Conservation (phyloP, 371 early-diverging fungal species). For the Phascolomyces articulosus region DNA sequence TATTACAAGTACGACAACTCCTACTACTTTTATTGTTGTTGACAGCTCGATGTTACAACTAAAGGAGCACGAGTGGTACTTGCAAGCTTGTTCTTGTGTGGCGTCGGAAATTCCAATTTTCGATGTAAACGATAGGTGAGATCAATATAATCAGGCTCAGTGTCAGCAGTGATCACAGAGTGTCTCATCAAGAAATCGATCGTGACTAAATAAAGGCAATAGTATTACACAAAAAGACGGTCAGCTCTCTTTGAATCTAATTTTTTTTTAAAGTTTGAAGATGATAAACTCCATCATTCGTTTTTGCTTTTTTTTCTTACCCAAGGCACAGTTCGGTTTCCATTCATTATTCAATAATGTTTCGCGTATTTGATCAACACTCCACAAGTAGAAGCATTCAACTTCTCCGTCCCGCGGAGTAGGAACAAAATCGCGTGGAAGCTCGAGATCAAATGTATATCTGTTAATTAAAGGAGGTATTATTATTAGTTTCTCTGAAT, state of each 20-base stretch:
- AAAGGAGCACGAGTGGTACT: conserved; percentile 7
- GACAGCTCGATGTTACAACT: conserved; percentile 2
- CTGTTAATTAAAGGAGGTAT: conserved; percentile 21
- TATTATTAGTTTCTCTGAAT: too few relatives aligned
- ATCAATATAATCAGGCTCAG: conserved; percentile 81
- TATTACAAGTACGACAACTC: not conserved
- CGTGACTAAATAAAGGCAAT: conserved; percentile 39
- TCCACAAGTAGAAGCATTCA: conserved; percentile 76
- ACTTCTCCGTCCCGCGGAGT: conserved; percentile 91
- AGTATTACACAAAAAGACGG: not conserved
- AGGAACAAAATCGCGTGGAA: conserved; percentile 68
- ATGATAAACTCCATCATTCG: too few relatives aligned
- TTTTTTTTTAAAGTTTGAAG: too few relatives aligned
- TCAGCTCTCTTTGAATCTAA: too few relatives aligned
- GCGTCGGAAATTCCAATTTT: conserved; percentile 71
- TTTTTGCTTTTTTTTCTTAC: too few relatives aligned
- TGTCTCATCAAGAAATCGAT: conserved; percentile 88
- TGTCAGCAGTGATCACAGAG: conserved; percentile 72
- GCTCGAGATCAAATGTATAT: conserved; percentile 83
- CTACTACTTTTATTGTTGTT: not conserved
- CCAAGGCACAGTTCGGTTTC: conserved; percentile 85
- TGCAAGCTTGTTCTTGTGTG: conserved; percentile 19
- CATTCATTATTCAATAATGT: conserved; percentile 69
- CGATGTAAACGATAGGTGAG: conserved; percentile 70
- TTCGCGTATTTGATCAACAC: conserved; percentile 65